Percentiles rank a stretch among this genome's conserved stretches.
Conservation (phyloP, 2,329 filamentous ascomycete genomes). For the Colletotrichum australisinense region DNA sequence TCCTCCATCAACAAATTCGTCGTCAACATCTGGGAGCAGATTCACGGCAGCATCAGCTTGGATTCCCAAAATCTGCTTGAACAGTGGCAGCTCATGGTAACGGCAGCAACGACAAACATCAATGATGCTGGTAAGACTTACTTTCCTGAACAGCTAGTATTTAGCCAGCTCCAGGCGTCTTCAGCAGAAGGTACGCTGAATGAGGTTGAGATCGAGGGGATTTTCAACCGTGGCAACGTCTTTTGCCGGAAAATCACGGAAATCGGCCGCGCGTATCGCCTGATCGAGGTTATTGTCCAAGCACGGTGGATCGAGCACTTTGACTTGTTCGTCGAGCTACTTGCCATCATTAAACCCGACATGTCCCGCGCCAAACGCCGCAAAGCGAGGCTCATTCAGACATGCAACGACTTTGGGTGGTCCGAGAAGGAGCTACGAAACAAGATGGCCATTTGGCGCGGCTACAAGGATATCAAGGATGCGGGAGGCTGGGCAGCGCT, state of each 20-base stretch:
- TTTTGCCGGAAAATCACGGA: conserved; percentile 47
- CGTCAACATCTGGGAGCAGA: conserved; percentile 47
- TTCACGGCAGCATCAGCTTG: conserved; percentile 43
- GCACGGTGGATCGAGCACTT: conserved; percentile 68
- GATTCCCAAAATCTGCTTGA: conserved; percentile 43
- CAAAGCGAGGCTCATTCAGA: conserved; percentile 63
- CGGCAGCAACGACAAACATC: conserved; percentile 33
- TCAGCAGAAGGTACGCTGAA: conserved; percentile 8
- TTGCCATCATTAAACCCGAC: conserved; percentile 50
- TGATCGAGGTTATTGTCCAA: conserved; percentile 68
- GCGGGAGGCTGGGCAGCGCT: conserved; percentile 66
- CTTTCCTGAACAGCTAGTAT: conserved; percentile 28
- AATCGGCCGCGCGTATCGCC: conserved; percentile 61
- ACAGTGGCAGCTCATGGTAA: conserved; percentile 40
- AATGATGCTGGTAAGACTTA: conserved; percentile 32
- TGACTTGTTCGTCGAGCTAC: conserved; percentile 58
- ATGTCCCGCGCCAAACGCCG: conserved; percentile 59
- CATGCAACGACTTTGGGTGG: conserved; percentile 63
- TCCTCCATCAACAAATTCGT: conserved; percentile 44
- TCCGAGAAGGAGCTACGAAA: conserved; percentile 69
- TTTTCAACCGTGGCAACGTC: conserved; percentile 45
- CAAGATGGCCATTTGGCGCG: conserved; percentile 61
- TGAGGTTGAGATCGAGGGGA: conserved; percentile 29
- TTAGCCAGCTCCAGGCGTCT: conserved; percentile 30
- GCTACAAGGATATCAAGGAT: conserved; percentile 69